Conservation (phyloP, 2,329 filamentous ascomycete species). For the Pseudogymnoascus sp. region DNA sequence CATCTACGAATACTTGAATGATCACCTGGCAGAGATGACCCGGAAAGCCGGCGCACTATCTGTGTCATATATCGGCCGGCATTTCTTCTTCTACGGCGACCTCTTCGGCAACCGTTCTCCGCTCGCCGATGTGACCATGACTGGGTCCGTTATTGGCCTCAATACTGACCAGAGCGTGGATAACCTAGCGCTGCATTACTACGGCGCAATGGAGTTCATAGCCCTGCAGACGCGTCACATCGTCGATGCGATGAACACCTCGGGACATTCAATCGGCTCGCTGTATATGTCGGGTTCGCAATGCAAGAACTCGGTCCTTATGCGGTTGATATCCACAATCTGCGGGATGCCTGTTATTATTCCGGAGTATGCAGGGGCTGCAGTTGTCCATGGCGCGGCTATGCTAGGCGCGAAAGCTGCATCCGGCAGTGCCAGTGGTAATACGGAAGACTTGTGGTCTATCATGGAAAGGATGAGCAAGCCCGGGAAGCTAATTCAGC, state of each 20-base stretch:
- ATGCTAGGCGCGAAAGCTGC: slow-evolving; percentile 99
- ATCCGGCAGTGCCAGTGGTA: slow-evolving; percentile 65
- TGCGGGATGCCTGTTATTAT: slow-evolving; percentile 92
- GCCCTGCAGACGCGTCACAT: slow-evolving; percentile 83
- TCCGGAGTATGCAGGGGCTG: slow-evolving; percentile 86
- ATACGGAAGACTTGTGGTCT: slow-evolving; percentile 81
- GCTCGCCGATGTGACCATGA: slow-evolving; percentile 88
- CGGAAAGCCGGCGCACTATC: slow-evolving; percentile 62
- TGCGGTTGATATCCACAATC: slow-evolving; percentile 82
- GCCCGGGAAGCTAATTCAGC: slow-evolving; percentile 74
- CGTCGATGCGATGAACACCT: slow-evolving; percentile 82
- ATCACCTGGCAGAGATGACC: slow-evolving; percentile 70
- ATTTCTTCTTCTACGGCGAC: slow-evolving; percentile 98
- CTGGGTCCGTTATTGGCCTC: slow-evolving; percentile 78
- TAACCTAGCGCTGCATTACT: slow-evolving; percentile 85
- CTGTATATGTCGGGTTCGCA: slow-evolving; percentile 98
- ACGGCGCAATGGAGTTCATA: slow-evolving; percentile 96
- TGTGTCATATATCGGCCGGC: slow-evolving; percentile 77
- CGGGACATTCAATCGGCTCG: slow-evolving; percentile 77
- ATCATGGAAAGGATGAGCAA: slow-evolving; percentile 99
- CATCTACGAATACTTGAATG: slow-evolving; percentile 92
- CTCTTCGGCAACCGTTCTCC: slow-evolving; percentile 95
- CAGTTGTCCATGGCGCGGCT: slow-evolving; percentile 91
- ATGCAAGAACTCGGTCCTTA: slow-evolving; percentile 89
- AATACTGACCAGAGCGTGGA: slow-evolving; percentile 81